Evolutionary conservation across 2,329 filamentous ascomycete species (phyloP), one percentile per base, ranked within the genome.

Genomic region (Biscogniauxia marginata): DNA sequence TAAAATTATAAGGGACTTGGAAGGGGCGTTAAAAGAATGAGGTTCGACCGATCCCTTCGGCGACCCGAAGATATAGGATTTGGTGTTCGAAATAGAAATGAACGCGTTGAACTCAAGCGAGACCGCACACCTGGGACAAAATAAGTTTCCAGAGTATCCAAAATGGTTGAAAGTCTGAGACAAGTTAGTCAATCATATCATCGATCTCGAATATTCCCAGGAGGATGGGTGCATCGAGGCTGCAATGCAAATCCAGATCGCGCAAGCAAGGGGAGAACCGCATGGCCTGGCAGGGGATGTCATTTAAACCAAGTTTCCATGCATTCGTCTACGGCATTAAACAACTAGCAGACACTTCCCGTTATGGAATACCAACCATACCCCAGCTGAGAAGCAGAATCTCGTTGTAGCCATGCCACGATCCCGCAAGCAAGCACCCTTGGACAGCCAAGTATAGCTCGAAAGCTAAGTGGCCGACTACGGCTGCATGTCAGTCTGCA

Each of bases 181-280:
- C 55, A 57, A 57, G 48, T 48, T 56, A 57, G 55, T 63, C 19
- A 49, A 53, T 56, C 49, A 59, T 57, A 54, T 55, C 52, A 62
- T 57, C 48, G 25, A 18, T 34, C 25, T 47, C 56, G 49, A 52
- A 54, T 50, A 56, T 55, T 25, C 52, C 45, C 52, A 57, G 55
- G 56, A 58, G 50, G 61, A 55, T 55, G 57, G 55, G 52, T 59
- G 52, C 48, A 56, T 23, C 48, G 52, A 47, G 50, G 30, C 23
- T 50, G 54, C 52, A 48, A 51, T 54, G 57, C 58, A 51, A 55
- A 61, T 60, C 54, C 49, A 55, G 55, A 61, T 63, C 55, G 57
- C 53, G 62, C 63, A 64, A 59, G 53, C 49, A 54, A 55, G 55
- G 50, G 39, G 52, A 46, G n/a, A 46, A 49, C 39, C 49, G 53